Percentiles rank a stretch among this genome's conserved stretches.
These are phyloP conservation scores for Mrakia blollopis DNA, from an alignment of 768 basidiomycete genomes.

Conservation along the genomic window DNA sequence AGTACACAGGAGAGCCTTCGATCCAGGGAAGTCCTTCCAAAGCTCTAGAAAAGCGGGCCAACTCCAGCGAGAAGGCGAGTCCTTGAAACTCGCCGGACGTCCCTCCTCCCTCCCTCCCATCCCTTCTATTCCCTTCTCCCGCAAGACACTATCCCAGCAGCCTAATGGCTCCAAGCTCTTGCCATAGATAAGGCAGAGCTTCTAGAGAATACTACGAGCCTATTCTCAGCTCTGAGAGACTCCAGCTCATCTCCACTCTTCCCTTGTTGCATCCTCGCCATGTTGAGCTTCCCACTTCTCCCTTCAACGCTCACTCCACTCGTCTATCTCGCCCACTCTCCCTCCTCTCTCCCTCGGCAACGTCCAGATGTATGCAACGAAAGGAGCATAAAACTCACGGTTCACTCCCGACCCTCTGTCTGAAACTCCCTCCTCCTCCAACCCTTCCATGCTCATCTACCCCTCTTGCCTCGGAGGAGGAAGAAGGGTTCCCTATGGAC, in stretches of 20 bases:
- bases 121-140: conserved; percentile 2
- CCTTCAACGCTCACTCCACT: background rate
- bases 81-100: background rate
- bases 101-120: background rate
- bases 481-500: background rate
- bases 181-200: too few species aligned
- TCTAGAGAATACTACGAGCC: too few species aligned
- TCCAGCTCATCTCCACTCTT: background rate
- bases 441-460: conserved; percentile 13
- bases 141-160: too few species aligned
- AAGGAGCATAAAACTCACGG: background rate
- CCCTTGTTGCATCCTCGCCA: too few species aligned
- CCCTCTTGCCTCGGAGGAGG: background rate
- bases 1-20: too few species aligned
- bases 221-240: background rate
- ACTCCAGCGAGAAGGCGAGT: too few species aligned
- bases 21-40: too few species aligned
- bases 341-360: too few species aligned
- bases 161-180: too few species aligned
- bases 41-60: too few species aligned
- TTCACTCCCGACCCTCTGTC: conserved; percentile 9
- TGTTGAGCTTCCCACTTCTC: background rate
- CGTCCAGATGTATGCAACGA: background rate
- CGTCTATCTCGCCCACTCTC: background rate
- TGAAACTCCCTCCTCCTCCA: background rate